Percentiles rank a stretch among this genome's conserved stretches.
These are phyloP conservation scores for Phaeotremella fagi DNA, from an alignment of 768 basidiomycete genomes.

Conservation along the genomic window DNA sequence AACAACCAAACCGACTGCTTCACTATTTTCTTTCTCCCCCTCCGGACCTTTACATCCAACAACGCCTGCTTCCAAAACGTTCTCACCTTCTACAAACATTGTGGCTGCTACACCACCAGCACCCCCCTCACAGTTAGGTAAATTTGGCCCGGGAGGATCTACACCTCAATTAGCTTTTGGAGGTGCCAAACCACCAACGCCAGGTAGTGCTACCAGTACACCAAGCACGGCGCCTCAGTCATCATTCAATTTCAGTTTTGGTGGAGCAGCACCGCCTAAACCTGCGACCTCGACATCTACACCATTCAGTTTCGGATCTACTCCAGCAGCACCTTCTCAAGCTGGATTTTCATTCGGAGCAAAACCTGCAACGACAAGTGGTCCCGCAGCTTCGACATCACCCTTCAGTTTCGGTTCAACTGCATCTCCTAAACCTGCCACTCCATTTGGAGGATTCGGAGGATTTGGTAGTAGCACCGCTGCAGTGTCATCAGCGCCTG, in stretches of 20 bases:
- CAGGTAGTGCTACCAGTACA: slow-evolving; percentile 4
- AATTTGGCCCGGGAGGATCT: slow-evolving; percentile 41
- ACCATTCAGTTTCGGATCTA: slow-evolving; percentile 14
- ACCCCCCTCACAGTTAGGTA: slow-evolving; percentile 31
- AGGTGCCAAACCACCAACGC: slow-evolving; percentile 18
- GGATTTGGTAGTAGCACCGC: neutral
- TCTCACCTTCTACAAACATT: slow-evolving; percentile 24
- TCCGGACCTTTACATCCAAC: slow-evolving; percentile 35
- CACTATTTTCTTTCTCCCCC: slow-evolving; percentile 37
- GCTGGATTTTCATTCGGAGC: slow-evolving; percentile 24
- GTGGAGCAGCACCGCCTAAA: neutral
- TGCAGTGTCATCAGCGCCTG: neutral
- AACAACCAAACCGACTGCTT: slow-evolving; percentile 11
- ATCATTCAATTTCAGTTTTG: slow-evolving; percentile 15
- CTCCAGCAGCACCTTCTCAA: slow-evolving; percentile 5
- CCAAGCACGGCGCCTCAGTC: slow-evolving; percentile 4
- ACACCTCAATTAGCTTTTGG: slow-evolving; percentile 37
- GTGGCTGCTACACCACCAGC: slow-evolving; percentile 13
- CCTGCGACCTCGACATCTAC: neutral
- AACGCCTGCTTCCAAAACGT: slow-evolving; percentile 37
- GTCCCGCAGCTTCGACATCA: neutral
- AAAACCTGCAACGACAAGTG: slow-evolving; percentile 11
- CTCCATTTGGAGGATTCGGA: neutral
- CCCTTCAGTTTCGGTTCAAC: slow-evolving; percentile 4
- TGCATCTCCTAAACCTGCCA: neutral